Base-by-base conservation (phyloP, 2,329 filamentous ascomycete genomes). In the Cercospora sesami region DNA sequence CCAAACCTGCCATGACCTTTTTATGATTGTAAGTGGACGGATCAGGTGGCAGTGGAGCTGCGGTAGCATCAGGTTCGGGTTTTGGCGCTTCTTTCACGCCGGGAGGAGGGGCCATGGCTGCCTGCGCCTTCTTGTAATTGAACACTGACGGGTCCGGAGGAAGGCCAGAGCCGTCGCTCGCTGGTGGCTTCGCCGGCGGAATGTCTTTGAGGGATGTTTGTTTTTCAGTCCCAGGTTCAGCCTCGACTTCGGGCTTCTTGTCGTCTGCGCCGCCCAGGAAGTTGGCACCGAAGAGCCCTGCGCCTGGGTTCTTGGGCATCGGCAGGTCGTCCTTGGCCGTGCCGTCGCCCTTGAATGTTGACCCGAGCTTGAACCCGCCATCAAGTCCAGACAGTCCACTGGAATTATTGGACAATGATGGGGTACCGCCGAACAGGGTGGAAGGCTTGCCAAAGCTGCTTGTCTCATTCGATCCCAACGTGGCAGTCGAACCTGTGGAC, bases 331-430 rank as follows among this genome's bases (percentile, higher is more conserved):
- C 85, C 67, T 87, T 88, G 0, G 86, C 83, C 55, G 84, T 83
- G 5, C 86, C 84, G 71, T 91, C 89, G 8, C 84, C 83, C 74
- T 89, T 87, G 80, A 92, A 93, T 1, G 86, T 89, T 31, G 87
- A 89, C 45, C 86, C 85, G 16, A 92, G 81, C 72, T 90, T 90
- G 80, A 92, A 92, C 0, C 86, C 84, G n/a, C 73, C 51, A 39
- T 78, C 79, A 6, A 80, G 67, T 33, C 77, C 76, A 28, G 73
- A 71, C 10, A 73, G 66, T 9, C 73, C 74, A 72, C 71, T 73
- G 23, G 74, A 74, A 58, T 78, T 75, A 48, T 71, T 71, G n/a
- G 74, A 73, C 48, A 75, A 68, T 4, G 72, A 66, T 23, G 76
- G 71, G 16, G 71, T 67, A 61, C 72, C 73, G 16, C 72, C 69